These are phyloP conservation scores for Didymellaceae sp. DNA, from an alignment of 2,329 filamentous ascomycete species.

Conservation along the genomic window DNA sequence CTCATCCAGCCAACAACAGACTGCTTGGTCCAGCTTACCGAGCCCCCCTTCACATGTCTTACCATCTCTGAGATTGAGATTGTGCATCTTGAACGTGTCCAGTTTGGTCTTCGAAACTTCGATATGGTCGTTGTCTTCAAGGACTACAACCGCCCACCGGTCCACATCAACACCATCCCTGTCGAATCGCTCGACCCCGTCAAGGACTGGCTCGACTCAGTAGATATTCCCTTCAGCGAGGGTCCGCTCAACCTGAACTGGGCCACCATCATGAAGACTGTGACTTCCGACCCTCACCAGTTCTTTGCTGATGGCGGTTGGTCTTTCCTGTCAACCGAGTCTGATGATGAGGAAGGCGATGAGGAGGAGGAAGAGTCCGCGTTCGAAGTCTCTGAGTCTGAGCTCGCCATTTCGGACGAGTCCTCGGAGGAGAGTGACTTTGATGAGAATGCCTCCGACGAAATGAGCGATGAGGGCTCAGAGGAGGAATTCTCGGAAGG, in stretches of 20 bases:
- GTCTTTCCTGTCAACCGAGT: conserved; percentile 88
- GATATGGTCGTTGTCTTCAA: conserved; percentile 99
- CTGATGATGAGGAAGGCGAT: conserved; percentile 78
- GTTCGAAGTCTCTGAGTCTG: conserved; percentile 88
- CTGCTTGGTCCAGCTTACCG: conserved; percentile 94
- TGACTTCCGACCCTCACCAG: conserved; percentile 88
- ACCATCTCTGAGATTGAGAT: conserved; percentile 96
- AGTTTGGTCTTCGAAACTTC: conserved; percentile 98
- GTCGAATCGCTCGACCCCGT: conserved; percentile 93
- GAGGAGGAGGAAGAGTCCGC: conserved; percentile 87
- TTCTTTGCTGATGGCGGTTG: conserved; percentile 97
- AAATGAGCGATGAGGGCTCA: conserved; percentile 71
- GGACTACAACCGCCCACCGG: conserved; percentile 88
- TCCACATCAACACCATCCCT: conserved; percentile 97
- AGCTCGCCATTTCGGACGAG: conserved; percentile 75
- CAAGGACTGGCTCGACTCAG: conserved; percentile 96
- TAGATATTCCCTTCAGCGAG: conserved; percentile 92
- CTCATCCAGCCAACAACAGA: conserved; percentile 96
- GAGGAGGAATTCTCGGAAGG: conserved; percentile 65
- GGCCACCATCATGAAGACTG: conserved; percentile 99
- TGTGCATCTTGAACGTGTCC: conserved; percentile 92
- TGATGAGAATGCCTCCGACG: conserved; percentile 84
- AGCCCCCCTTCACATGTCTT: conserved; percentile 94
- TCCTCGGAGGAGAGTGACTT: conserved; percentile 90
- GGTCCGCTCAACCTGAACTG: conserved; percentile 98